A percentile compares a stretch with the other conserved stretches of the same genome.
phyloP scores from a whole-genome alignment of 2,329 filamentous ascomycete genomes.

The Xylariales sp. region DNA sequence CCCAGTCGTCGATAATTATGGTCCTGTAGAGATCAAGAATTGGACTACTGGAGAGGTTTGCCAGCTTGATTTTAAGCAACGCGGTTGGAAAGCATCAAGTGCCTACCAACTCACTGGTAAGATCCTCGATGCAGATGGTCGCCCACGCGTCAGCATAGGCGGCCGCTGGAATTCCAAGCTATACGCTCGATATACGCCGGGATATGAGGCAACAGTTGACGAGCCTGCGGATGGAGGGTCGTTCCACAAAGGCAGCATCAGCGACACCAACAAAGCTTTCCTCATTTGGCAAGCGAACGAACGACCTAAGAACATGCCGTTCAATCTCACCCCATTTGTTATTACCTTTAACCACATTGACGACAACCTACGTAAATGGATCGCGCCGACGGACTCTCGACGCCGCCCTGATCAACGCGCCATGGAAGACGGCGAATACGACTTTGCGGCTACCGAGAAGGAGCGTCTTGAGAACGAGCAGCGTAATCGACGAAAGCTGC shows the following conservation, averaged over 20 bases:
- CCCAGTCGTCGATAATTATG: conserved; percentile 96
- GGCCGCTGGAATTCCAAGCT: conserved; percentile 97
- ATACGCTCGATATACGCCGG: conserved; percentile 87
- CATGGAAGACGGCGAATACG: conserved; percentile 98
- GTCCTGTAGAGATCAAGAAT: conserved; percentile 95
- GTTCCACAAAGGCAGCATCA: conserved; percentile 47
- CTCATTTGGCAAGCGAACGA: conserved; percentile 88
- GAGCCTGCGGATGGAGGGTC: conserved; percentile 42
- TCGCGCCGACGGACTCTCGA: conserved; percentile 92
- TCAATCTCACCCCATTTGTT: conserved; percentile 95
- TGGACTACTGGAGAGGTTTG: conserved; percentile 93
- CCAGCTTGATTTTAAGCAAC: conserved; percentile 84
- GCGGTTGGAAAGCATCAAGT: conserved; percentile 91
- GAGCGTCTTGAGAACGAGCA: conserved; percentile 91
- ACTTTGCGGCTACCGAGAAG: conserved; percentile 89
- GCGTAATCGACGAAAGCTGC: conserved; percentile 64
- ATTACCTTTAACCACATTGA: conserved; percentile 90
- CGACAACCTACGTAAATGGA: conserved; percentile 68
- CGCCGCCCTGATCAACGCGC: conserved; percentile 89
- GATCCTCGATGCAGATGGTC: conserved; percentile 73
- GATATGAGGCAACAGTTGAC: conserved; percentile 72
- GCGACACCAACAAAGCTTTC: conserved; percentile 71
- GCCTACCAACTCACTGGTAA: conserved; percentile 87
- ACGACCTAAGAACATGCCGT: conserved; percentile 79
- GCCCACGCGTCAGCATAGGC: conserved; percentile 81